phyloP scores from a whole-genome alignment of 1,284 basidiomycete species.

The Tremellales sp. region DNA sequence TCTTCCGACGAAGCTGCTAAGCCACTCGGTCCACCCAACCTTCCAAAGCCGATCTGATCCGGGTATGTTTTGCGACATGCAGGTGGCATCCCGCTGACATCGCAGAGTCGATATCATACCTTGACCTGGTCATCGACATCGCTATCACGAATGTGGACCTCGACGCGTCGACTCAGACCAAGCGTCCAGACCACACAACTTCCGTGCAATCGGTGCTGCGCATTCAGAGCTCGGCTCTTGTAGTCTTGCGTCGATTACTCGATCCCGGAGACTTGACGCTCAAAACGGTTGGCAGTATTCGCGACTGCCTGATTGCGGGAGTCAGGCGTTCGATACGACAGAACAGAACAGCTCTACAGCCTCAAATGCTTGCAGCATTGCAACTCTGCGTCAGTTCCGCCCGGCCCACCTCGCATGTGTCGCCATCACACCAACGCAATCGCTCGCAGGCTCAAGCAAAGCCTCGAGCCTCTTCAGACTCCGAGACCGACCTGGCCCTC shows the following conservation, averaged over 20 bases:
- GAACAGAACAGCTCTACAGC: constrained; percentile 66
- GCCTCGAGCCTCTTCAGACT: background rate
- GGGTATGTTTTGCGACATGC: too few species aligned
- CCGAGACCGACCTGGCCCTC: constrained; percentile 51
- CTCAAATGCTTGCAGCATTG: constrained; percentile 85
- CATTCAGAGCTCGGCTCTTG: constrained; percentile 70
- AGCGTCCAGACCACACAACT: constrained; percentile 51
- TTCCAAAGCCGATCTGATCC: too few species aligned
- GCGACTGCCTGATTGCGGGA: constrained; percentile 56
- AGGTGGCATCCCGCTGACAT: constrained; percentile 4
- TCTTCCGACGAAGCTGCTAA: too few species aligned
- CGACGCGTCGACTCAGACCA: constrained; percentile 62
- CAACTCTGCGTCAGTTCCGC: constrained; percentile 62
- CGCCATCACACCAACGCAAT: constrained; percentile 1
- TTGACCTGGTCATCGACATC: constrained; percentile 56
- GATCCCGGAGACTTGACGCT: constrained; percentile 69
- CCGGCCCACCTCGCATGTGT: constrained; percentile 32
- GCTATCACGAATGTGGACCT: constrained; percentile 62
- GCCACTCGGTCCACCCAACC: too few species aligned
- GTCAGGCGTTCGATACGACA: constrained; percentile 78
- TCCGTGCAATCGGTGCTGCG: constrained; percentile 21
- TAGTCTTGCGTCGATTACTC: constrained; percentile 75
- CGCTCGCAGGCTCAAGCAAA: background rate
- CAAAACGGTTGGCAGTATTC: constrained; percentile 43
- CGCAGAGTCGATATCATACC: constrained; percentile 8